phyloP scores from a whole-genome alignment of 202 grass and related monocot species.

The Saccharum hybrid region DNA sequence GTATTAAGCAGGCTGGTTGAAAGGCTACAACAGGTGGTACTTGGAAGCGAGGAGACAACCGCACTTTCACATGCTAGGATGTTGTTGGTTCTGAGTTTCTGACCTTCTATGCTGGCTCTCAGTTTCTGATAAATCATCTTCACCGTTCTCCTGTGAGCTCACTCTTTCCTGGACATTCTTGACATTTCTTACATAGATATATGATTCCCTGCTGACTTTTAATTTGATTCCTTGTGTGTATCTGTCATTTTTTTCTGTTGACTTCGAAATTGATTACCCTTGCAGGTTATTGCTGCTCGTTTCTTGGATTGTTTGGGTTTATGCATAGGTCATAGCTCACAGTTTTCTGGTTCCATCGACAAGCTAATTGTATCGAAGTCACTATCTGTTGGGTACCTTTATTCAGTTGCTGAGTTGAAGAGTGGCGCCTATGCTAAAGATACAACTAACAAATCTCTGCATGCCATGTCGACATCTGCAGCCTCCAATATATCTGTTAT shows the following conservation, averaged over 20 bases:
- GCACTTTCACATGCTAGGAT: constrained; percentile 83
- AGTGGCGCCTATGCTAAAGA: constrained; percentile 55
- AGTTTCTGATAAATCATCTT: constrained; percentile 82
- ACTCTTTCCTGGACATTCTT: not conserved
- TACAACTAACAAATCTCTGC: constrained; percentile 46
- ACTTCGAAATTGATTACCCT: constrained; percentile 48
- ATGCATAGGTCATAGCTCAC: constrained; percentile 78
- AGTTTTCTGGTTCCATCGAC: constrained; percentile 87
- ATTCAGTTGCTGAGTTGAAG: constrained; percentile 92
- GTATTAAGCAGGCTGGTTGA: constrained; percentile 70
- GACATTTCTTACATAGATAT: not conserved
- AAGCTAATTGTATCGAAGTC: constrained; percentile 79
- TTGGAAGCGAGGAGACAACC: constrained; percentile 79
- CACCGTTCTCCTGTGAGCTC: constrained; percentile 75
- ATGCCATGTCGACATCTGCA: constrained; percentile 38
- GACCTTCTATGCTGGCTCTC: constrained; percentile 82
- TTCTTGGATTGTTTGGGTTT: constrained; percentile 81
- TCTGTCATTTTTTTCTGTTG: constrained; percentile 33
- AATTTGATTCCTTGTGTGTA: constrained; percentile 29
- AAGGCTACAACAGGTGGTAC: constrained; percentile 71
- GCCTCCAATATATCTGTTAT: constrained; percentile 65
- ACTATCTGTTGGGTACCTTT: constrained; percentile 85
- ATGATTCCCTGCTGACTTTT: not conserved
- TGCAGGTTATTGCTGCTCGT: constrained; percentile 66
- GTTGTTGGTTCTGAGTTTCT: constrained; percentile 81